These are phyloP conservation scores for Pleurotus cornucopiae DNA, from an alignment of 768 basidiomycete species.

Conservation along the genomic window DNA sequence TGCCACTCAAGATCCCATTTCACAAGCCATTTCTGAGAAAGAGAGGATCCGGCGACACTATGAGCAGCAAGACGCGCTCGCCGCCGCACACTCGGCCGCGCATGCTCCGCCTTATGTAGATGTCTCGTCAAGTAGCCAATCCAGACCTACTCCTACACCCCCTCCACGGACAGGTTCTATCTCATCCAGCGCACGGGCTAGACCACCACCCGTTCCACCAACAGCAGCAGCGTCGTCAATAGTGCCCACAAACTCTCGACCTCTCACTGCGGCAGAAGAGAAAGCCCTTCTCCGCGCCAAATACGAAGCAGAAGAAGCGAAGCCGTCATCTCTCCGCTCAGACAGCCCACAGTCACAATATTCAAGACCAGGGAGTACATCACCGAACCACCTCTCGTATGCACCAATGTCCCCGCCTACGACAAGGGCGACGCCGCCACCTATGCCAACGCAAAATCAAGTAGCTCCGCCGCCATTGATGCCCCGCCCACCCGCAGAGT, in stretches of 20 bases:
- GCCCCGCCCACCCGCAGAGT: conserved; percentile 75
- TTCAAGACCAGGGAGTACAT: conserved; percentile 13
- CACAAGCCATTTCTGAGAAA: conserved; percentile 44
- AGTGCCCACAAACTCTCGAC: conserved; percentile 10
- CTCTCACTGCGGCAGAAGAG: conserved; percentile 73
- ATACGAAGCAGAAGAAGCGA: conserved; percentile 53
- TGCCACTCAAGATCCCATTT: conserved; percentile 19
- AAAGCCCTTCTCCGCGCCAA: conserved; percentile 65
- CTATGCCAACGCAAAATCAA: conserved; percentile 5
- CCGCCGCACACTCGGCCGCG: conserved; percentile 19
- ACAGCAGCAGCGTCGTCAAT: conserved; percentile 11
- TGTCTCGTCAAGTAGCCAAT: conserved; percentile 12
- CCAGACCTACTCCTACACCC: conserved; percentile 17
- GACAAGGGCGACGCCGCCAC: conserved; percentile 6
- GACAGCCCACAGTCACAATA: conserved; percentile 8
- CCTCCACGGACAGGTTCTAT: conserved; percentile 21
- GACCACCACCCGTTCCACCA: conserved; percentile 23
- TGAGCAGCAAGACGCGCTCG: conserved; percentile 49
- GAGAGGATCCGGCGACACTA: conserved; percentile 51
- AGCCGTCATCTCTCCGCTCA: conserved; percentile 13
- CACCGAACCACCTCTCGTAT: conserved; percentile 2
- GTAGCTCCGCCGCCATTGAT: conserved; percentile 64
- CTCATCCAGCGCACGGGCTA: conserved; percentile 23
- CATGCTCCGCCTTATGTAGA: conserved; percentile 10
- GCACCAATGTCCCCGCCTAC: too few species aligned